Evolutionary conservation across 495 filamentous ascomycete genomes (phyloP).

Genomic region (Cetradonia linearis): DNA sequence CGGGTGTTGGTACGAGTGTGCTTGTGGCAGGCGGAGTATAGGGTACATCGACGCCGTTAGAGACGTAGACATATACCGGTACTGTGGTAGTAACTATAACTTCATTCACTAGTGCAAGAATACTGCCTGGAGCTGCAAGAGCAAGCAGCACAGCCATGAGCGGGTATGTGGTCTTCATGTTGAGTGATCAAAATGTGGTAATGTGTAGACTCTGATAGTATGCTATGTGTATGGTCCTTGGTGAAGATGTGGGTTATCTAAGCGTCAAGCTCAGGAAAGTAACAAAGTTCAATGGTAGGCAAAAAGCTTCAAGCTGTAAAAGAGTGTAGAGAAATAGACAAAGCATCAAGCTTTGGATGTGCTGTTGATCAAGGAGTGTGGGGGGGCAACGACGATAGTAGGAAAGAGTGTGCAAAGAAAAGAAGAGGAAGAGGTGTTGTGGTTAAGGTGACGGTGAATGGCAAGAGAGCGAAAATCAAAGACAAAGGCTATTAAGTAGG

Average conservation of each 20-base stretch:
- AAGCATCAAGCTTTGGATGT: constrained; percentile 5
- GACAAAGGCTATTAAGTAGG: neutral
- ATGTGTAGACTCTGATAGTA: neutral
- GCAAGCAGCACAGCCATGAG: constrained; percentile 3
- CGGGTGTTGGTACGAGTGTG: neutral
- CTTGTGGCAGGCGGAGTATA: neutral
- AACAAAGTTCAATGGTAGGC: neutral
- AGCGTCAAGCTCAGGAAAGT: constrained; percentile 4
- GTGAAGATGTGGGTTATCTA: neutral
- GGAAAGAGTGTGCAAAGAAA: neutral
- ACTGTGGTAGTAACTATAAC: constrained; percentile 1
- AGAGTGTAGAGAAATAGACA: neutral
- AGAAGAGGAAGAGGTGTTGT: neutral
- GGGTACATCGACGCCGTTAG: constrained; percentile 1
- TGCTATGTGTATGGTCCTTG: neutral
- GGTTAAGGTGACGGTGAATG: too few relatives aligned
- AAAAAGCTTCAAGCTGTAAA: constrained; percentile 2
- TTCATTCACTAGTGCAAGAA: neutral
- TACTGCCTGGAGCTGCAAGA: constrained; percentile 5
- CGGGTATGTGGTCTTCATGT: constrained; percentile 1
- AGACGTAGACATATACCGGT: constrained; percentile 1
- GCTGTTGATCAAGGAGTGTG: constrained; percentile 7
- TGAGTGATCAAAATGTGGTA: neutral
- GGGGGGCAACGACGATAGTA: neutral
- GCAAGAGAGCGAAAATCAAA: neutral